Base-by-base conservation (phyloP, 192 early-diverging fungal species). In the Linnemannia zychae region DNA sequence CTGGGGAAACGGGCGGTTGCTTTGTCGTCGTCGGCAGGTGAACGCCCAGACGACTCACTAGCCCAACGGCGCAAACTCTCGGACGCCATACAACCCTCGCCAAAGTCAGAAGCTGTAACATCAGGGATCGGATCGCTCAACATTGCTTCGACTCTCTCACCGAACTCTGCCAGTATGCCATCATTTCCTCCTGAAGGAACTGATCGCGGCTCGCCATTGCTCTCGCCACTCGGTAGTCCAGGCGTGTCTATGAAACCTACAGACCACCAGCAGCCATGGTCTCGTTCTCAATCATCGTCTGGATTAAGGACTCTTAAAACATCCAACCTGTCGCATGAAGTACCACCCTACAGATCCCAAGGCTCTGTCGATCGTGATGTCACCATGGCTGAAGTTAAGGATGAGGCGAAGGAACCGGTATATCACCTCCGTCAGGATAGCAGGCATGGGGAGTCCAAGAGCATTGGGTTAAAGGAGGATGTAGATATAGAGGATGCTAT, bases 51-150 rank as follows among this genome's bases (percentile, higher is more conserved):
- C 22, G 74, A 79, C 6, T 60, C 83, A 4, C 24, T 85, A n/a
- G 60, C 78, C 13, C 77, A 75, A 37, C 67, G 76, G 11, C 77
- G 83, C 52, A 85, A 85, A 49, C 34, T 85, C 15, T 85, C 83
- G 7, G 82, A 84, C 71, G 74, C 36, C 18, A 28, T 69, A 20
- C 74, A 49, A 4, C 48, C 71, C 18, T 85, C 78, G 1, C 77
- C 72, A 18, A 78, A 63, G 37, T 68, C 73, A 9, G 82, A 84
- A 17, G 37, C 82, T 18, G 48, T 69, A 17, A 52, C 72, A 28
- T 49, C 77, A 12, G 70, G 68, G 5, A 52, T 78, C n/a, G 73
- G 34, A 1, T 75, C 75, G 16, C 68, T 73, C 7, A 40, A 75
- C 11, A 7, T 75, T 31, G 46, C 49, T n/a, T 5, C 76, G 1